Evolutionary conservation across 2,329 filamentous ascomycete genomes (phyloP), one percentile per base, ranked within the genome.

Genomic region (Aureobasidium sp.): DNA sequence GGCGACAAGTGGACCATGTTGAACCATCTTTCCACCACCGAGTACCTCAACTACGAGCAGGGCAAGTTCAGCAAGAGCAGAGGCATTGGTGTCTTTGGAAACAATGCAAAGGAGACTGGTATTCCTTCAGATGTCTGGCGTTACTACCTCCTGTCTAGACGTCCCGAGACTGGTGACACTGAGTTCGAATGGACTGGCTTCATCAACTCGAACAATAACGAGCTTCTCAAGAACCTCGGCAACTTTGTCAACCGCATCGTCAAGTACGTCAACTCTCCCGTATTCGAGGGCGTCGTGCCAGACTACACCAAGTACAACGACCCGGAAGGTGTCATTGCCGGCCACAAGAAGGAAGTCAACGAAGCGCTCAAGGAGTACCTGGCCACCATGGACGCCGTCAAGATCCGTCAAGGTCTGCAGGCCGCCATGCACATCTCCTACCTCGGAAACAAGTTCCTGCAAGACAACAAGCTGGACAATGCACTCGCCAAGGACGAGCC

Each of bases 11-110:
- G 92, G 92, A 96, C 91, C 53, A 90, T 88, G 84, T 83, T 96
- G 37, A 86, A 95, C 76, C 89, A 91, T 70, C 82, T 97, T 56
- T 94, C 89, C 9, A 92, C 91, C 0, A 94, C 91, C 0, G 92
- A 97, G 72, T 92, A 94, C 70, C 80, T 94, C 67, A 92, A 93
- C 77, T 94, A 94, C 70, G 90, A 94, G 74, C 85, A 85, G 64
- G 90, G 90, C 67, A 97, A 97, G 74, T 97, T 97, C 78, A 92
- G 88, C 72, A 97, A 97, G 77, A 94, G 90, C 56, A 84, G 91
- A 69, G 89, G 89, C 36, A 84, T 97, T 41, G 92, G 92, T 69
- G 92, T 97, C 1, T 97, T 97, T 70, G 92, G 92, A 56, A 92
- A 90, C 76, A 91, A 89, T 70, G 92, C 90, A 51, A 88, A 89